Conservation (phyloP, 2,329 filamentous ascomycete genomes). For the Cordyceps farinosa region DNA sequence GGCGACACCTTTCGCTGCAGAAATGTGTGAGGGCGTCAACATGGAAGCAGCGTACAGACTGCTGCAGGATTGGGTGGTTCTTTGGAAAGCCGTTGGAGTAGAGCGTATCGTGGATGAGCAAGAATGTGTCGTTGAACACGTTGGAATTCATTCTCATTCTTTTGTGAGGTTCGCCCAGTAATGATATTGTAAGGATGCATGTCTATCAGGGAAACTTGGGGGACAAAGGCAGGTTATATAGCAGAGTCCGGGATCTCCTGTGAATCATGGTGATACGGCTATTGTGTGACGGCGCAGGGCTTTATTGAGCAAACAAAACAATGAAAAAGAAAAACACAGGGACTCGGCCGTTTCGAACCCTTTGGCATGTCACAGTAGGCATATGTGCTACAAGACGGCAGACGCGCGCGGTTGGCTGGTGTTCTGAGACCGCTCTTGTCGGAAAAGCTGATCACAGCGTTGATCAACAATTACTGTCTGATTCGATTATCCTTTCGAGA, state of each 20-base stretch:
- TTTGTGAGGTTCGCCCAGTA: background rate
- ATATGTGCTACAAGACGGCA: background rate
- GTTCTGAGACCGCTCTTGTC: background rate
- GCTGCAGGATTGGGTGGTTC: background rate
- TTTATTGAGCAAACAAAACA: conserved; percentile 2
- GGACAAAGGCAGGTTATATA: background rate
- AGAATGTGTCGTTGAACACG: background rate
- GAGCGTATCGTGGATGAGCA: conserved; percentile 7
- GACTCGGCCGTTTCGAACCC: background rate
- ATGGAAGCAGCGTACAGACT: background rate
- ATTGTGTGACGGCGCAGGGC: background rate
- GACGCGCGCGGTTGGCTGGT: background rate
- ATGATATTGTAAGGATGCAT: background rate
- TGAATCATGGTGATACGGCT: background rate
- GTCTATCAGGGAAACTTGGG: background rate
- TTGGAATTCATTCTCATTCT: background rate
- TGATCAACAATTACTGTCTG: background rate
- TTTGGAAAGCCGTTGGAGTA: background rate
- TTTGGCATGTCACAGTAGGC: background rate
- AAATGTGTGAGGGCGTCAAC: conserved; percentile 2
- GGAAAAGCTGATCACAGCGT: background rate
- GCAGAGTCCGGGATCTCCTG: background rate
- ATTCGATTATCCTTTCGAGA: no score
- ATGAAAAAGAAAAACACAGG: background rate
- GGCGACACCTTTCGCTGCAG: background rate